Conservation (phyloP, 805 yeast species). For the Nakazawaea ernobii region DNA sequence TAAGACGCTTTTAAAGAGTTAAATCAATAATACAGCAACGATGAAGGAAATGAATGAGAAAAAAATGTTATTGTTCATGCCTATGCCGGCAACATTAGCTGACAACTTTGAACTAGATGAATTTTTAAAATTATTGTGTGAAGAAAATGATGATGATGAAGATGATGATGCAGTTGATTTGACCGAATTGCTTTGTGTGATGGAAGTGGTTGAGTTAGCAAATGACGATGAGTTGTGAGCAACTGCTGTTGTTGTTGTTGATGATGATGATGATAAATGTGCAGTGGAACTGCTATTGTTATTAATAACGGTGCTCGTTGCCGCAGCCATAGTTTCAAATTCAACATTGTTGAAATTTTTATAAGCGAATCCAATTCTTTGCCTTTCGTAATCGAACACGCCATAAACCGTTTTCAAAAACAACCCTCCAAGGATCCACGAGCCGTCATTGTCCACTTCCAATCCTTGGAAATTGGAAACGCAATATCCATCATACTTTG, state of each 20-base stretch:
- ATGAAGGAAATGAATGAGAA: neutral
- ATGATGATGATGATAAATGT: slow-evolving; percentile 5
- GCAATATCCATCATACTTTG: slow-evolving; percentile 44
- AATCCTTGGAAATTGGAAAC: slow-evolving; percentile 61
- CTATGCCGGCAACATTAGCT: neutral
- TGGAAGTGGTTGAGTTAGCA: neutral
- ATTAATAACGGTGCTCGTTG: neutral
- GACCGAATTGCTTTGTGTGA: neutral
- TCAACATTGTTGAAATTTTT: slow-evolving; percentile 26
- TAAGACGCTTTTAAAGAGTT: neutral
- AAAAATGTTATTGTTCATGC: neutral
- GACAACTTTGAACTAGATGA: neutral
- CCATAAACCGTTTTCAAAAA: slow-evolving; percentile 51
- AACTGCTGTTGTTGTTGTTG: neutral
- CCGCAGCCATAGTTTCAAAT: neutral
- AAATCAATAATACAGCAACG: neutral
- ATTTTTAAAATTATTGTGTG: neutral
- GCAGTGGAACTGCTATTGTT: slow-evolving; percentile 3
- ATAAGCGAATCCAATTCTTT: slow-evolving; percentile 48
- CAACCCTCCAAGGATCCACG: slow-evolving; percentile 64
- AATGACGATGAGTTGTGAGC: neutral
- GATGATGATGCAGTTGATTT: neutral
- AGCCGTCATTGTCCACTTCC: slow-evolving; percentile 28
- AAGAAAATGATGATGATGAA: neutral
- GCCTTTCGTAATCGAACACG: slow-evolving; percentile 49